Evolutionary conservation across 176 grass and related monocot species (phyloP), one percentile per base, ranked within the genome.

Genomic region (Raddia distichophylla): DNA sequence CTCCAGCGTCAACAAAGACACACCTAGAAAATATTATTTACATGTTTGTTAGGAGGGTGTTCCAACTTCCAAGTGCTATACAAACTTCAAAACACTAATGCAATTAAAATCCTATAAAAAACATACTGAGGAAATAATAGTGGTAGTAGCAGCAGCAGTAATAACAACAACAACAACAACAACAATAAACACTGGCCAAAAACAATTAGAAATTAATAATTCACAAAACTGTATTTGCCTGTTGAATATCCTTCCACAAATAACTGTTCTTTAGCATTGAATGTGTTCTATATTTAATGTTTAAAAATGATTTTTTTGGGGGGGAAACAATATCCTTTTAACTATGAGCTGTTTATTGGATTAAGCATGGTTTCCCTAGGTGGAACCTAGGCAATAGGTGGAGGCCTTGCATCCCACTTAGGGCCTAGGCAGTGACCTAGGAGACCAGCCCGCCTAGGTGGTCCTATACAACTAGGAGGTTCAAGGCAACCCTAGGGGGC

Each of bases 1-100:
- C 90, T 61, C 96, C 96, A 87, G 93, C 93, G 86, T 99, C 96
- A 37, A 99, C 96, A 88, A 93, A 99, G 52, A 99, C 96, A 76
- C 96, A 99, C 88, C 96, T 98, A 79, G 27, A 78, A 57, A 80
- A 44, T 67, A 86, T 72, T 80, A 50, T 67, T 82, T 64, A 71
- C 35, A 71, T 59, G n/a, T 49, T 85, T 57, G 14, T 80, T 40
- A 80, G 42, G 40, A 87, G 22, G 16, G 34, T 47, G 48, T 33
- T 54, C 2, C 46, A 19, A 32, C 4, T 32, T 56, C 54, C 54
- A 56, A 67, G 32, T 60, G 27, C 37, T 52, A 76, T 64, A 2
- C 42, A 76, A 70, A 55, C 8, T 71, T 47, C 57, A 67, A 71
- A 56, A 56, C 14, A 56, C 17, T 56, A 56, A 17, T n/a, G 17